Evolutionary conservation across 208 protist species (phyloP).

Genomic region (Trypanosomatidae sp.): DNA sequence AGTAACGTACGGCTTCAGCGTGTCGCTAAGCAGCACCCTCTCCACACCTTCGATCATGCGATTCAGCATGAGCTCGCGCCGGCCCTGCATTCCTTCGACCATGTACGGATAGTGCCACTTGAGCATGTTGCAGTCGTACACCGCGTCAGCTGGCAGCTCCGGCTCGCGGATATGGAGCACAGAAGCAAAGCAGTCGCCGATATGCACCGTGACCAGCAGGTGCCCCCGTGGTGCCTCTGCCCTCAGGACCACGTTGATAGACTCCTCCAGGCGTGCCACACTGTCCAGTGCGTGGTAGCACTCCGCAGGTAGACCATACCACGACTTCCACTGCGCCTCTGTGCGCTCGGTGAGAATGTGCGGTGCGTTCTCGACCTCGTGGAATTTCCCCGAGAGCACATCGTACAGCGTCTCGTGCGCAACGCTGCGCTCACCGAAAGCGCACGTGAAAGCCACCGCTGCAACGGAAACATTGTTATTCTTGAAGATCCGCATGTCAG

Average conservation of each 20-base stretch:
- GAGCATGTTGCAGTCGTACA: conserved; percentile 83
- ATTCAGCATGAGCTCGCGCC: conserved; percentile 74
- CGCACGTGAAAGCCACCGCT: conserved; percentile 79
- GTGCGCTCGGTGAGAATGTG: conserved; percentile 47
- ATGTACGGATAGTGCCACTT: conserved; percentile 88
- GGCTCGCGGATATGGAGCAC: conserved; percentile 76
- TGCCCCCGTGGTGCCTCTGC: conserved; percentile 61
- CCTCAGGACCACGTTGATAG: conserved; percentile 61
- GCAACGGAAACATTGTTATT: conserved; percentile 85
- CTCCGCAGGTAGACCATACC: conserved; percentile 55
- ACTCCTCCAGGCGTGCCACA: conserved; percentile 72
- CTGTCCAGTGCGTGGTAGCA: conserved; percentile 72
- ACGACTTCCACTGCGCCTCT: conserved; percentile 63
- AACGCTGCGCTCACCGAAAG: conserved; percentile 55
- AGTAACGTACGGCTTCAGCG: conserved; percentile 69
- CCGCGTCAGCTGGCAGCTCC: conserved; percentile 64
- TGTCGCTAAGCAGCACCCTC: conserved; percentile 66
- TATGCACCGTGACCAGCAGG: conserved; percentile 83
- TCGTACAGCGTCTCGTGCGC: conserved; percentile 71
- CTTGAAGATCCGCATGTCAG: conserved; percentile 68
- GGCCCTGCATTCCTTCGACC: conserved; percentile 59
- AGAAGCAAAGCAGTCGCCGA: conserved; percentile 82
- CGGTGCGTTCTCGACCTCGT: conserved; percentile 35
- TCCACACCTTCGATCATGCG: conserved; percentile 83
- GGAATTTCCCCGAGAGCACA: conserved; percentile 32